Conservation (phyloP, 495 filamentous ascomycete genomes). For the Aspergillus mulundensis region DNA sequence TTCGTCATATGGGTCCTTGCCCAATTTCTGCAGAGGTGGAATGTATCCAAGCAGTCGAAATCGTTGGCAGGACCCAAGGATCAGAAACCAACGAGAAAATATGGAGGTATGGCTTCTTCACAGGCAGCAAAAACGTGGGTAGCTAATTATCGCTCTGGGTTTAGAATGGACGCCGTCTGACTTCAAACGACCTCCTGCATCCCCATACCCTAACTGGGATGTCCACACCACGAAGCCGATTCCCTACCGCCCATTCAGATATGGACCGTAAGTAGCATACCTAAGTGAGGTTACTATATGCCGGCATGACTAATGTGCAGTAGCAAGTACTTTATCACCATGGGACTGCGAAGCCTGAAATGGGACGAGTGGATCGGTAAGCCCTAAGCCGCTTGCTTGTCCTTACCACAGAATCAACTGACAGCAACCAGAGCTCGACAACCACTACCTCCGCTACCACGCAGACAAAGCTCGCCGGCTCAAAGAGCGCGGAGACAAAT, state of each 20-base stretch:
- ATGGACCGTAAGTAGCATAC: conserved; percentile 58
- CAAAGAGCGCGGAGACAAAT: conserved; percentile 63
- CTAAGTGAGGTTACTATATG: background rate
- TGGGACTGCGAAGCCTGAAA: conserved; percentile 75
- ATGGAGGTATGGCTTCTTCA: conserved; percentile 28
- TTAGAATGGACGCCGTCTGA: conserved; percentile 65
- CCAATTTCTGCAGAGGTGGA: conserved; percentile 25
- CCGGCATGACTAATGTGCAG: background rate
- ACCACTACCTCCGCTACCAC: conserved; percentile 74
- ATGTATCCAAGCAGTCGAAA: conserved; percentile 21
- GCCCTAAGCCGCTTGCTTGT: too few relatives aligned
- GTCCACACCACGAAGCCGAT: conserved; percentile 68
- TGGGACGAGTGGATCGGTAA: conserved; percentile 78
- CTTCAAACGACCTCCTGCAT: conserved; percentile 64
- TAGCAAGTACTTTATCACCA: conserved; percentile 67
- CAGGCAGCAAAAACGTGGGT: background rate
- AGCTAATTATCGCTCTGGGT: background rate
- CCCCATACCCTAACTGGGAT: conserved; percentile 69
- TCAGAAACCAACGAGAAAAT: conserved; percentile 21
- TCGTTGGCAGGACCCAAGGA: conserved; percentile 1
- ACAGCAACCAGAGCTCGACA: conserved; percentile 63
- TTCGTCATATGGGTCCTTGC: conserved; percentile 20
- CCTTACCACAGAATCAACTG: too few relatives aligned
- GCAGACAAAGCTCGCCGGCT: conserved; percentile 69
- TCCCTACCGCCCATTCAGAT: conserved; percentile 79